Evolutionary conservation across 257 asterid species (phyloP).

Genomic region (Mentha longifolia): DNA sequence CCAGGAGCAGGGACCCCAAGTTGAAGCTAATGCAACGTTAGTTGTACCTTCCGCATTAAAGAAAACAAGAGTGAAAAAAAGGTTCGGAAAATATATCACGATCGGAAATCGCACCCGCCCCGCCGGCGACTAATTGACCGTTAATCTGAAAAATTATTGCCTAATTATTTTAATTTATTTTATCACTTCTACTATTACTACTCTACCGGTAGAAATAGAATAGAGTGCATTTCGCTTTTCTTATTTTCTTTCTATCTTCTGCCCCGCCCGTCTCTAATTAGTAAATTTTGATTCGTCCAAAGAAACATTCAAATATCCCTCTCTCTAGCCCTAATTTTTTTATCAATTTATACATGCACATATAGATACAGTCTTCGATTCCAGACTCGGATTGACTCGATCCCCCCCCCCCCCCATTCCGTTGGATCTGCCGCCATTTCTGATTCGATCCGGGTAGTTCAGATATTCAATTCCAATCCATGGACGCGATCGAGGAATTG

Average conservation of each 20-base stretch:
- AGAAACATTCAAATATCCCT: conserved; percentile 34
- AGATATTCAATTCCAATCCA: conserved; percentile 31
- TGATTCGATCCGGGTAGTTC: conserved; percentile 48
- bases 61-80: background rate
- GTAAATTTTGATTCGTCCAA: conserved; percentile 10
- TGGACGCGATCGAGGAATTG: conserved; percentile 88
- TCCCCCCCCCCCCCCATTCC: conserved; percentile 44
- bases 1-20: background rate
- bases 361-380: conserved; percentile 28
- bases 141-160: conserved; percentile 12
- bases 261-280: background rate
- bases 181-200: conserved; percentile 1
- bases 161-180: background rate
- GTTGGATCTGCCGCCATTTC: conserved; percentile 47
- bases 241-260: conserved; percentile 7
- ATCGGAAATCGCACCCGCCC: conserved; percentile 17
- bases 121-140: conserved; percentile 16
- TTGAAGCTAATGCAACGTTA: background rate
- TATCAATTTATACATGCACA: conserved; percentile 15
- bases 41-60: conserved; percentile 19
- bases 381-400: conserved; percentile 35
- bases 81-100: background rate
- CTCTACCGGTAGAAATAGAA: background rate
- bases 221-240: too few relatives aligned
- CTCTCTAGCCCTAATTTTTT: conserved; percentile 44